Evolutionary conservation across 2,329 filamentous ascomycete species (phyloP).

Genomic region (Rasamsonia emersonii): DNA sequence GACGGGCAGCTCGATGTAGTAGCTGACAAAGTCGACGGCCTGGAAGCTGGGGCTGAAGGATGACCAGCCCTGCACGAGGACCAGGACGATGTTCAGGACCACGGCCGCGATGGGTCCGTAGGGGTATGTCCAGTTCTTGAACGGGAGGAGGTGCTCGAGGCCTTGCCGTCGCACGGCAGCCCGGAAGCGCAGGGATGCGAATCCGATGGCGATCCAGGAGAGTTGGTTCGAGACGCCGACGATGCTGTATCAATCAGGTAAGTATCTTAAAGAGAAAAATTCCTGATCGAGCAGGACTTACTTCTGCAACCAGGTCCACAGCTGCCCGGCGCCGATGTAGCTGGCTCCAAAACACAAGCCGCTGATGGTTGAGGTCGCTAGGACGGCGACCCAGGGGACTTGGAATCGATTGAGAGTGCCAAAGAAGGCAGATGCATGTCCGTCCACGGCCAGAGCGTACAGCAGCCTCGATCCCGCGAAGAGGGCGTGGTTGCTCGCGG

Average conservation of each 20-base stretch:
- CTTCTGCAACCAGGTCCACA: constrained; percentile 62
- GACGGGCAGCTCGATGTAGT: constrained; percentile 54
- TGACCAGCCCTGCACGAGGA: constrained; percentile 53
- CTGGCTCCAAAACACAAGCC: constrained; percentile 57
- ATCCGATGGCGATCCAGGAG: constrained; percentile 54
- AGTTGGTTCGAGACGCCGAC: constrained; percentile 61
- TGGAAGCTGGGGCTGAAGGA: constrained; percentile 53
- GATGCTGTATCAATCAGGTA: constrained; percentile 32
- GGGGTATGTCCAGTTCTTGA: constrained; percentile 60
- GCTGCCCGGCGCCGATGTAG: constrained; percentile 56
- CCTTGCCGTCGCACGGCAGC: constrained; percentile 48
- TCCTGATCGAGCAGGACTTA: constrained; percentile 19
- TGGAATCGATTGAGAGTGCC: constrained; percentile 41
- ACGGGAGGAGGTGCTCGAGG: constrained; percentile 54
- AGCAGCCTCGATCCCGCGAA: constrained; percentile 50
- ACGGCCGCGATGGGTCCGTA: constrained; percentile 51
- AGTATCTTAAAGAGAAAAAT: background rate
- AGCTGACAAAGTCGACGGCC: constrained; percentile 54
- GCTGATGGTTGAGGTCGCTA: constrained; percentile 46
- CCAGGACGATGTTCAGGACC: constrained; percentile 49
- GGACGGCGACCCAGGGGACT: constrained; percentile 47
- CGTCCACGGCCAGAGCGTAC: constrained; percentile 47
- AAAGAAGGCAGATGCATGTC: constrained; percentile 50
- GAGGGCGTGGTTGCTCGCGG: constrained; percentile 51
- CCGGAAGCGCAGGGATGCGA: constrained; percentile 59